Conservation (phyloP, 1,284 basidiomycete species). For the Irpex sp. region DNA sequence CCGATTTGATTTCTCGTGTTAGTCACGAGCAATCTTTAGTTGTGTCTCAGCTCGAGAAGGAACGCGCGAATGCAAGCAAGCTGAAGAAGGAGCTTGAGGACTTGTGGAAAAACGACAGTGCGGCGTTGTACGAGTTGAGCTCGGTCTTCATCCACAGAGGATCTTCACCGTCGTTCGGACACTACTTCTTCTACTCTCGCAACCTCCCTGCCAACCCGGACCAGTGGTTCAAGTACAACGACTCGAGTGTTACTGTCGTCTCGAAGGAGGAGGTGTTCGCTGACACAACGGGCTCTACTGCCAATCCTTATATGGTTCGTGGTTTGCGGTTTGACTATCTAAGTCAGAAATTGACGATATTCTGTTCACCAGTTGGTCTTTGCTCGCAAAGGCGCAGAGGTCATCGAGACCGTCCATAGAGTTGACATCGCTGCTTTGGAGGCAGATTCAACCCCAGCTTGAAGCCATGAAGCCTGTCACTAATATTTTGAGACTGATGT, state of each 20-base stretch:
- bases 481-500: neutral
- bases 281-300: constrained; percentile 77
- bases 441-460: constrained; percentile 13
- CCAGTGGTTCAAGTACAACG: constrained; percentile 95
- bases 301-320: constrained; percentile 79
- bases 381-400: constrained; percentile 66
- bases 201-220: constrained; percentile 73
- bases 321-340: no score
- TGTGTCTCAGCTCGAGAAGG: constrained; percentile 55
- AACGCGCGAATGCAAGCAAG: constrained; percentile 49
- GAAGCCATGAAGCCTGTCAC: neutral
- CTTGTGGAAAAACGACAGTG: constrained; percentile 71
- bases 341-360: neutral
- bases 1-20: constrained; percentile 48
- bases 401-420: constrained; percentile 76
- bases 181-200: constrained; percentile 88
- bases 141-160: constrained; percentile 97
- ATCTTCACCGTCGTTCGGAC: constrained; percentile 76
- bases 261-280: constrained; percentile 74
- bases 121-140: constrained; percentile 85
- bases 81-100: constrained; percentile 73
- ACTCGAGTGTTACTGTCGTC: constrained; percentile 75
- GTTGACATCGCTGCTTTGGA: constrained; percentile 28
- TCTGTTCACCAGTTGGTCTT: constrained; percentile 63
- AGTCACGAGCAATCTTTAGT: constrained; percentile 51